Evolutionary conservation across 345 rosid genomes (phyloP), one percentile per base, ranked within the genome.

Genomic region (Eutrema heterophyllum): DNA sequence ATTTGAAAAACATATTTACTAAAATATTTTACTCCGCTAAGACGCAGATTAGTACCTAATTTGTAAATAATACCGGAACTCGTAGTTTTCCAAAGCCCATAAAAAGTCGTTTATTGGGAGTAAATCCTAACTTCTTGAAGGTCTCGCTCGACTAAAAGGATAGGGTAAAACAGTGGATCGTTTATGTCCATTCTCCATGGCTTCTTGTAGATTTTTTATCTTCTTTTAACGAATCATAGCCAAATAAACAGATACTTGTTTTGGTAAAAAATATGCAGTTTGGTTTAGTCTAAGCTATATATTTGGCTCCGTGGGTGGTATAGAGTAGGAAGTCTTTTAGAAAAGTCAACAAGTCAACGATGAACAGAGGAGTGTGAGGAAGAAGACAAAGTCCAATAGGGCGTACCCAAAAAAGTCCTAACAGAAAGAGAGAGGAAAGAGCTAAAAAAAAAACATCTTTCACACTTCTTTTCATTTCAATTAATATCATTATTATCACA

Each of bases 311-410:
- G 24, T 21, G 24, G 1, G 21, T 21, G 21, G 21, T 1, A 21
- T 21, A 21, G 21, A 21, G 21, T 21, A 21, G 21, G 21, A 16
- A 64, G 56, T 64, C 4, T 10, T 6, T 33, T 10, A 13, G 36
- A 57, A 51, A 59, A 75, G 79, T 75, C 79, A 75, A 75, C 0
- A 68, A 60, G 79, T 75, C 79, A 75, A 61, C 70, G 64, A 35
- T 41, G 50, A 61, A 75, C 64, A 75, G 50, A 40, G 78, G 24
- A 0, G 0, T 21, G 9, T 3, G 71, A 56, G 16, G 57, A 68
- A 75, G 74, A 68, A 52, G 59, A 74, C 73, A 74, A 67, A 61
- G 72, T 68, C 74, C 35, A 75, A 68, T 36, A 24, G 48, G 48
- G 73, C 32, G 55, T 68, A 32, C 68, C 68, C 53, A 39, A 51